Conservation (phyloP, 1,284 basidiomycete genomes). For the Trametes hirsuta region DNA sequence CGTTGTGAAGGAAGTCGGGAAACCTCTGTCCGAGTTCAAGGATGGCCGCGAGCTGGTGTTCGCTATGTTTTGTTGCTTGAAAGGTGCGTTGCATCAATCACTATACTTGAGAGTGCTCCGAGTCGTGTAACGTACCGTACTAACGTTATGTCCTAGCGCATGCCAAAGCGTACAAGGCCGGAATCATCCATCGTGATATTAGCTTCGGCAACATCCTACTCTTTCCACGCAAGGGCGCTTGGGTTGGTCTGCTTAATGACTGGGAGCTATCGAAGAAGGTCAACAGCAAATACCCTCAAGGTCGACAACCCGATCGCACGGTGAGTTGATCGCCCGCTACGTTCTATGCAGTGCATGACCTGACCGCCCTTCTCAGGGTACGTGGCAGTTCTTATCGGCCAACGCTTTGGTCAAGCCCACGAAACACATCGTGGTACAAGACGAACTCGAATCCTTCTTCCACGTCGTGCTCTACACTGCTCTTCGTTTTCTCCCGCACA, state of each 20-base stretch:
- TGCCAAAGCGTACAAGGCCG: background rate
- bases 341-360: background rate
- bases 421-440: background rate
- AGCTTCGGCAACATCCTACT: slow-evolving; percentile 19
- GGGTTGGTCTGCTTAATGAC: background rate
- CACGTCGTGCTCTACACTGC: slow-evolving; percentile 15
- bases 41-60: background rate
- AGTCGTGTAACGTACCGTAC: background rate
- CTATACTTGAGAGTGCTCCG: background rate
- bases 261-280: background rate
- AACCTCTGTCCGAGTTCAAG: background rate
- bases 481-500: slow-evolving; percentile 11
- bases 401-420: background rate
- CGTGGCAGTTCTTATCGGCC: slow-evolving; percentile 13
- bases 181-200: slow-evolving; percentile 16
- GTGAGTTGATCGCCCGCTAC: background rate
- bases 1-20: slow-evolving; percentile 12
- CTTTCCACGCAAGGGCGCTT: background rate
- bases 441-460: slow-evolving; percentile 22
- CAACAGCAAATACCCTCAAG: background rate
- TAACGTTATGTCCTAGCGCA: slow-evolving; percentile 10
- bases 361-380: slow-evolving; percentile 2
- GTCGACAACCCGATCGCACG: background rate
- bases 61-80: background rate
- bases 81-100: background rate